Percentiles rank a stretch among this genome's conserved stretches.
phyloP scores from a whole-genome alignment of 306 rosid genomes.

The Quercus glauca region DNA sequence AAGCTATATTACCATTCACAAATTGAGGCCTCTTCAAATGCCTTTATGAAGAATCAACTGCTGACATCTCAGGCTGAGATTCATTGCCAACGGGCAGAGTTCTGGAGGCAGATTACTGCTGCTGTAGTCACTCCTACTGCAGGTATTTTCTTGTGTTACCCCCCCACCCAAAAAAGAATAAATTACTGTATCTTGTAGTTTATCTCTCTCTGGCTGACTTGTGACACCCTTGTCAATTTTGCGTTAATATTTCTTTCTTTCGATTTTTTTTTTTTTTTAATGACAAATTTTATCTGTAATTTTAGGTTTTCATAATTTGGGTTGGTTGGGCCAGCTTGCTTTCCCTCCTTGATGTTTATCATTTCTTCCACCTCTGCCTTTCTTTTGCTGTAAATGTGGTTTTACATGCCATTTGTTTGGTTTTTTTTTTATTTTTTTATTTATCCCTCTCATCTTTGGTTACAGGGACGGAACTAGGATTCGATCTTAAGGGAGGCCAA shows the following conservation, averaged over 20 bases:
- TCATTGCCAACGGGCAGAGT: background rate
- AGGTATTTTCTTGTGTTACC: conserved; percentile 1
- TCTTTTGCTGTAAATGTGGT: conserved; percentile 10
- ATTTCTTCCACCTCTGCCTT: conserved; percentile 9
- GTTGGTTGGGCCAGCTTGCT: conserved; percentile 16
- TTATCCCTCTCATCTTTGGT: background rate
- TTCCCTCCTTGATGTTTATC: conserved; percentile 19
- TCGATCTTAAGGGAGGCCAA: no score
- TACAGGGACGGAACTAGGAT: no score
- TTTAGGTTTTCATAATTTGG: background rate
- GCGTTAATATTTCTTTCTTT: background rate
- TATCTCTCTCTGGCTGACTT: background rate
- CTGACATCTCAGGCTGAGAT: background rate
- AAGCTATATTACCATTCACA: no score
- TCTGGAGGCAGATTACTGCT: conserved; percentile 12
- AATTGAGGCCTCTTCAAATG: background rate
- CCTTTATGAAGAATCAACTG: background rate
- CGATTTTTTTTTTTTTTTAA: background rate
- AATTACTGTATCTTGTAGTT: background rate
- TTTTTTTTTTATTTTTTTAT: background rate
- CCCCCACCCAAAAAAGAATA: no score
- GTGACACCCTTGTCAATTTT: background rate
- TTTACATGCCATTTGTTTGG: background rate
- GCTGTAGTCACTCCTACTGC: background rate
- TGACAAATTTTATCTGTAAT: background rate